Base-by-base conservation (phyloP, 257 asterid species). In the Solanum sejunctum region DNA sequence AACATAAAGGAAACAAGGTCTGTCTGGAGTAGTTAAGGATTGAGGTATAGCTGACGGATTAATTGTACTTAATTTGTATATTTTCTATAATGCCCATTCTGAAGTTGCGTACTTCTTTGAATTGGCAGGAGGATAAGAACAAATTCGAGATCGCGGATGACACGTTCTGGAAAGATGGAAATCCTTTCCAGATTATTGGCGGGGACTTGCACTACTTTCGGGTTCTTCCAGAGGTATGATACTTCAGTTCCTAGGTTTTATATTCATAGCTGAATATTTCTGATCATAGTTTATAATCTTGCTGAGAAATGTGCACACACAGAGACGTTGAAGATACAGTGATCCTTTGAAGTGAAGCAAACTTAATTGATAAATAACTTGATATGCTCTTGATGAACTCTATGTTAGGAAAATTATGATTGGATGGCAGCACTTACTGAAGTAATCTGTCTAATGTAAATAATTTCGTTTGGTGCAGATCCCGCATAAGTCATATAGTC, bases 161-260 rank as follows among this genome's bases (percentile, higher is more conserved):
- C 84, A 91, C 87, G 94, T 96, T 96, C 85, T 94, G 98, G 99
- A 94, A 91, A 89, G 98, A 96, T 84, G 98, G 94, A 12, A 85
- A 90, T 84, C 96, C 95, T 43, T 94, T 92, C 82, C 90, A 94
- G 93, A 96, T 96, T 78, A 91, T 96, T 52, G 99, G 99, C 63
- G 99, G 99, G 7, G 98, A 96, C 90, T 87, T 96, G 90, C 99
- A 96, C 89, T 94, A 96, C 85, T 93, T 94, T 85, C 92, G 98
- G 58, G 96, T 93, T 85, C 94, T 90, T 92, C 97, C 98, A 39
- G 87, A 93, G 99, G 99, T 94, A 90, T 79, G 99, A 98, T 94
- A 90, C 81, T 21, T 86, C 63, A 2, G 45, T 49, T 23, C 23
- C 16, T 77, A n/a, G 58, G 10, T 26, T 77, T 51, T 56, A n/a